These are phyloP conservation scores for Verruconis gallopava DNA, from an alignment of 2,329 filamentous ascomycete genomes.

Conservation along the genomic window DNA sequence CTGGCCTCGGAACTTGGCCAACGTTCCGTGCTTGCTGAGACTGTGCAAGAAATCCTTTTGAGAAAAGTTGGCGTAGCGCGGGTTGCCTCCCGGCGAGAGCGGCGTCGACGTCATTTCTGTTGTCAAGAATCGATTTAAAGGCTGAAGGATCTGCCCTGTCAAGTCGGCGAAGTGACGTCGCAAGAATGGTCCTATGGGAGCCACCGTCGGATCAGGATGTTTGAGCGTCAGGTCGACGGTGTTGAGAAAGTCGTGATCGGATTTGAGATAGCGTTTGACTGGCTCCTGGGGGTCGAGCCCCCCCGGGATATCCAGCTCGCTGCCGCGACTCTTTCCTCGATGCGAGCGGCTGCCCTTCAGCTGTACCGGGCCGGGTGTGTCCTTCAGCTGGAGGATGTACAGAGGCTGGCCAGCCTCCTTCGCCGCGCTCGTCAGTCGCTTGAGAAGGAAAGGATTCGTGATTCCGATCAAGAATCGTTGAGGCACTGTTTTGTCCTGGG, in stretches of 20 bases:
- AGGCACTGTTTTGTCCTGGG: constrained; percentile 12
- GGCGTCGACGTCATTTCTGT: constrained; percentile 17
- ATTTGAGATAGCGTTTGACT: constrained; percentile 26
- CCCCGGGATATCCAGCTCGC: constrained; percentile 24
- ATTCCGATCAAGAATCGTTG: constrained; percentile 27
- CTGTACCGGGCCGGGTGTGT: constrained; percentile 23
- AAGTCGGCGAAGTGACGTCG: constrained; percentile 29
- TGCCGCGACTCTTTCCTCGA: constrained; percentile 12
- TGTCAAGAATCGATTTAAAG: constrained; percentile 28
- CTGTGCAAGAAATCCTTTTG: constrained; percentile 24
- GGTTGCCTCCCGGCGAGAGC: constrained; percentile 22
- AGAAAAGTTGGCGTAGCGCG: constrained; percentile 26
- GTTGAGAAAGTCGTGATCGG: constrained; percentile 21
- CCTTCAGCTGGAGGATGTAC: constrained; percentile 24
- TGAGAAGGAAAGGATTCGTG: constrained; percentile 29
- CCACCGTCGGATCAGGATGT: constrained; percentile 11
- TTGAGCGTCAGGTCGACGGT: constrained; percentile 23
- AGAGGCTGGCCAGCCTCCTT: constrained; percentile 16
- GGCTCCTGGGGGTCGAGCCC: constrained; percentile 25
- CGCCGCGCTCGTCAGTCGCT: constrained; percentile 21
- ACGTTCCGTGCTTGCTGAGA: constrained; percentile 26
- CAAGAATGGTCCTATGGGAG: constrained; percentile 23
- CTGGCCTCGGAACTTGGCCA: constrained; percentile 26
- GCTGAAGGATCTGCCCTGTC: constrained; percentile 28
- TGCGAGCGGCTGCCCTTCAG: constrained; percentile 15